Evolutionary conservation across 2,329 filamentous ascomycete genomes (phyloP).

Genomic region (Botrytis elliptica): DNA sequence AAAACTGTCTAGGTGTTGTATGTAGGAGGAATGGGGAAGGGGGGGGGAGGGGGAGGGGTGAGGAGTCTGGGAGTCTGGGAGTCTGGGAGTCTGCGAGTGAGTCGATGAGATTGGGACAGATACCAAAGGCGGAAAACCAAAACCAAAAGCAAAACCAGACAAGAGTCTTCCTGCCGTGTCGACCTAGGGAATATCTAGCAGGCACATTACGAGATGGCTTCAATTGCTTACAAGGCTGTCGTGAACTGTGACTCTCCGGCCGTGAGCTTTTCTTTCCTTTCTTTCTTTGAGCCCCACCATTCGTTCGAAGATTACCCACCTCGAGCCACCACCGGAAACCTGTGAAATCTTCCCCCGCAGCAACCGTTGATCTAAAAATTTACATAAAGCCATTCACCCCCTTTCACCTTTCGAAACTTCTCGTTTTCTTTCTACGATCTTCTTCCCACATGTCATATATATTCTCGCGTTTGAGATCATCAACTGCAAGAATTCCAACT

Average conservation of each 20-base stretch:
- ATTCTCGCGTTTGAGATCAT: conserved; percentile 15
- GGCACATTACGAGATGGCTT: not conserved
- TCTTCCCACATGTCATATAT: conserved; percentile 24
- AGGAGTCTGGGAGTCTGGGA: not conserved
- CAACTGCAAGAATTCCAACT: conserved; percentile 19
- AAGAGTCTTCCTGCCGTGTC: not conserved
- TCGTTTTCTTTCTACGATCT: not conserved
- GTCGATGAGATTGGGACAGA: not conserved
- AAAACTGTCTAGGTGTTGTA: not conserved
- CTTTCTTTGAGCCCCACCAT: not conserved
- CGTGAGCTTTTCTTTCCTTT: not conserved
- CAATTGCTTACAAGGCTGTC: not conserved
- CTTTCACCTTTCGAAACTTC: not conserved
- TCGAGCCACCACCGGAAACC: not conserved
- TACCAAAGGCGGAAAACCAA: not conserved
- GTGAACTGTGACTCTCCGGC: not conserved
- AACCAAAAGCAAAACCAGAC: too few species aligned
- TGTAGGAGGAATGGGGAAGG: not conserved
- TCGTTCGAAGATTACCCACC: not conserved
- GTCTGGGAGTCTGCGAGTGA: not conserved
- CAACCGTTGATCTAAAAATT: conserved; percentile 10
- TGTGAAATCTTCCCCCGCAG: not conserved
- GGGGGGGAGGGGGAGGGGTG: not conserved
- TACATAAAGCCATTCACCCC: conserved; percentile 20
- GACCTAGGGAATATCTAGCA: not conserved